Percentiles rank a stretch among this genome's conserved stretches.
Conservation (phyloP, 768 basidiomycete species). For the Daedaleopsis nitida region DNA sequence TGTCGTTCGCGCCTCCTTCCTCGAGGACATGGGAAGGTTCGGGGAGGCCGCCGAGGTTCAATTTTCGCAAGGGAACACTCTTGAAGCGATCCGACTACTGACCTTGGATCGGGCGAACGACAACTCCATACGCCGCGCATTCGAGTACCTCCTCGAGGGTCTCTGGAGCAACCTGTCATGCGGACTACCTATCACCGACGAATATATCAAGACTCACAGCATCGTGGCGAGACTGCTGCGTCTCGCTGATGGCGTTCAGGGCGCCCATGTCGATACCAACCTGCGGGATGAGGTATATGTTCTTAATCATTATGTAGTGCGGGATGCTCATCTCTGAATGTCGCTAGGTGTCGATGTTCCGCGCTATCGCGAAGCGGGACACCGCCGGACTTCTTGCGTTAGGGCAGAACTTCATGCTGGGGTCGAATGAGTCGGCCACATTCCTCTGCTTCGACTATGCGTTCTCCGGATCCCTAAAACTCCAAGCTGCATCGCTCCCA, state of each 20-base stretch:
- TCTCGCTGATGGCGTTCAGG: slow-evolving; percentile 36
- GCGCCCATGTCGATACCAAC: too few relatives aligned
- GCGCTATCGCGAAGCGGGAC: too few relatives aligned
- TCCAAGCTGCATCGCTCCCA: neutral
- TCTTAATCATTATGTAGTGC: too few relatives aligned
- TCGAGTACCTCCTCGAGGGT: slow-evolving; percentile 39
- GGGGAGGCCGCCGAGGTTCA: slow-evolving; percentile 56
- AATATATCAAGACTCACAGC: neutral
- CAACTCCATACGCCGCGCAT: slow-evolving; percentile 37
- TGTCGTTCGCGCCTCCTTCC: slow-evolving; percentile 45
- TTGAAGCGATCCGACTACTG: slow-evolving; percentile 51
- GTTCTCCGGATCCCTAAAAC: neutral
- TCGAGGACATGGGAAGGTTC: slow-evolving; percentile 43
- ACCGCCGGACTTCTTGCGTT: slow-evolving; percentile 24
- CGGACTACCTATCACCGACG: slow-evolving; percentile 16
- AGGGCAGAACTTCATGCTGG: slow-evolving; percentile 32
- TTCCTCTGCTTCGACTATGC: slow-evolving; percentile 4
- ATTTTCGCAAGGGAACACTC: slow-evolving; percentile 44
- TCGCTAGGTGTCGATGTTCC: too few relatives aligned
- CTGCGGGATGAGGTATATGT: too few relatives aligned
- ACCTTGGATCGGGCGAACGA: slow-evolving; percentile 35
- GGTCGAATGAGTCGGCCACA: slow-evolving; percentile 38
- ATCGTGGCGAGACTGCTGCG: neutral
- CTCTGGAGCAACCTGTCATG: slow-evolving; percentile 48
- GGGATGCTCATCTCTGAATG: too few relatives aligned